A percentile compares a stretch with the other conserved stretches of the same genome.
Conservation (phyloP, 2,329 filamentous ascomycete genomes). For the Fusarium floridanum region DNA sequence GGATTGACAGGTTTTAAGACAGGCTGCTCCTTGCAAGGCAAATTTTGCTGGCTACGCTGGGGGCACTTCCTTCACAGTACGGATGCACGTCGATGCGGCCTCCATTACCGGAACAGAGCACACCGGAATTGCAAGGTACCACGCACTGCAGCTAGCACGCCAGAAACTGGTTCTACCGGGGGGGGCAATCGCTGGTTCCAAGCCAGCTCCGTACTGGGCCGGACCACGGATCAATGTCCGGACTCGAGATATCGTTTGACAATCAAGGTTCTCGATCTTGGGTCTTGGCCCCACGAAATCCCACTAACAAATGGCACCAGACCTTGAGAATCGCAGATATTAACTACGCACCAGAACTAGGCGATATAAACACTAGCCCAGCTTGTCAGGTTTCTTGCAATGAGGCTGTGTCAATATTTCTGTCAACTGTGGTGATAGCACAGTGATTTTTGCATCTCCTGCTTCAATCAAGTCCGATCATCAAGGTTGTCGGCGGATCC, state of each 20-base stretch:
- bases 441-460: not conserved
- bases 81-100: constrained; percentile 1
- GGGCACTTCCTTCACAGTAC: not conserved
- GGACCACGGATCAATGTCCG: not conserved
- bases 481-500: constrained; percentile 38
- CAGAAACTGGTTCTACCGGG: not conserved
- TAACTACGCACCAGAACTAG: not conserved
- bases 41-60: not conserved
- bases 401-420: not conserved
- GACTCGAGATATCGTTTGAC: not conserved
- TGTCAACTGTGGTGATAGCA: not conserved
- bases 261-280: constrained; percentile 16
- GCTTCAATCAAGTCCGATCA: constrained; percentile 21
- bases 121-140: not conserved
- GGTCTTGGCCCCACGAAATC: constrained; percentile 1
- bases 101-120: not conserved
- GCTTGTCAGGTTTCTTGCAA: not conserved
- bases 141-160: not conserved
- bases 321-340: not conserved
- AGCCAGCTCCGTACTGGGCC: not conserved
- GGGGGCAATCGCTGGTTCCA: not conserved
- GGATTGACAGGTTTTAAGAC: constrained; percentile 6
- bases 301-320: constrained; percentile 16
- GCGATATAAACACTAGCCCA: not conserved
- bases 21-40: constrained; percentile 4